Conservation (phyloP, 1,139 yeast genomes). For the Candida frijolesensis region DNA sequence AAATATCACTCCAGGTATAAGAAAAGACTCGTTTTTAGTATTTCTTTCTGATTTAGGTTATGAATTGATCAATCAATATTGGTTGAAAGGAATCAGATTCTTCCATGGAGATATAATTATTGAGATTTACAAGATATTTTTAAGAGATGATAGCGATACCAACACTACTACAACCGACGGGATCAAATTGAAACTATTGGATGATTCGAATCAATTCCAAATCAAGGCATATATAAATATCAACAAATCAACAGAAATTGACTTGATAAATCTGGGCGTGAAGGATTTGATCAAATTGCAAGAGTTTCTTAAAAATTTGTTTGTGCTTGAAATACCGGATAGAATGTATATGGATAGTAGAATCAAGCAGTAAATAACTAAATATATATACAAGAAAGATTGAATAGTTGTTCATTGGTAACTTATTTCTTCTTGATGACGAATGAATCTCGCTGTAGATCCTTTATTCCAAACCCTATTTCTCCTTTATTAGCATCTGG, state of each 20-base stretch:
- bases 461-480: constrained; percentile 14
- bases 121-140: constrained; percentile 56
- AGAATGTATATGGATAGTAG: constrained; percentile 81
- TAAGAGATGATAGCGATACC: constrained; percentile 37
- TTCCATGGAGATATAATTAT: constrained; percentile 66
- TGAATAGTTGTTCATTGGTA: too few species aligned
- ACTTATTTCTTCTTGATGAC: constrained; percentile 1
- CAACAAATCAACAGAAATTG: constrained; percentile 74
- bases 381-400: not conserved
- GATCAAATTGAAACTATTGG: constrained; percentile 49
- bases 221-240: constrained; percentile 72
- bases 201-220: constrained; percentile 58
- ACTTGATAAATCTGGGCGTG: constrained; percentile 65
- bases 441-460: constrained; percentile 9
- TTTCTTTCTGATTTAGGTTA: constrained; percentile 74
- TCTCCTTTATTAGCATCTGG: constrained; percentile 35
- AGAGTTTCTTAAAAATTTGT: constrained; percentile 64
- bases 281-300: constrained; percentile 63
- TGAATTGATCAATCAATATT: constrained; percentile 62
- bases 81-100: constrained; percentile 67
- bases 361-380: constrained; percentile 8
- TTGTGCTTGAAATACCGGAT: constrained; percentile 74
- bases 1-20: constrained; percentile 7
- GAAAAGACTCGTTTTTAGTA: constrained; percentile 42
- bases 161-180: constrained; percentile 17